Conservation (phyloP, 177 flowering plant genomes). For the Vitis hybrid region DNA sequence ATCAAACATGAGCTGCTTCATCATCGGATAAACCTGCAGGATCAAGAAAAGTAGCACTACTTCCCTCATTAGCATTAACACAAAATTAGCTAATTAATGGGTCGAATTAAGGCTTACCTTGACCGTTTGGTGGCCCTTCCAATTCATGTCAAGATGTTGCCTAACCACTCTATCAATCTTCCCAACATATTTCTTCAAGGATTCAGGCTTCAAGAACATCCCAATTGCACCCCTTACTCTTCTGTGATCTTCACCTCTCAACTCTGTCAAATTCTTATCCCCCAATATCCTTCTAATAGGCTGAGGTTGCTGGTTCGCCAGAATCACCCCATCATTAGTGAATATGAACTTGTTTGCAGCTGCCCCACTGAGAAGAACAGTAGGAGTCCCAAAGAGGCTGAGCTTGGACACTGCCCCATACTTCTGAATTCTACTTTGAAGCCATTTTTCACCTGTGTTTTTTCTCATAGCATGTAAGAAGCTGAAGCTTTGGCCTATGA, state of each 20-base stretch:
- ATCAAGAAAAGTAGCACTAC: conserved; percentile 10
- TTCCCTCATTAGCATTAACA: neutral
- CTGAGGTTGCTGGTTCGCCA: conserved; percentile 35
- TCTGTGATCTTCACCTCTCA: conserved; percentile 48
- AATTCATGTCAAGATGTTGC: conserved; percentile 38
- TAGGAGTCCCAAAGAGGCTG: conserved; percentile 45
- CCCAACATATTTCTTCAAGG: conserved; percentile 39
- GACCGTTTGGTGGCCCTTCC: conserved; percentile 30
- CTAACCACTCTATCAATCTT: conserved; percentile 46
- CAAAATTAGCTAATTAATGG: too few species aligned
- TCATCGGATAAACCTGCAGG: too few species aligned
- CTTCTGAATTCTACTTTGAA: conserved; percentile 32
- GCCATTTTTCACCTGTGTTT: conserved; percentile 51
- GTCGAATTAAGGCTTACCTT: too few species aligned
- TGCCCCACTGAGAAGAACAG: conserved; percentile 47
- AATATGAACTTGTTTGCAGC: conserved; percentile 58
- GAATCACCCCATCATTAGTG: conserved; percentile 26
- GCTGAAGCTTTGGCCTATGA: conserved; percentile 49
- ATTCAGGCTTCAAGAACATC: conserved; percentile 55
- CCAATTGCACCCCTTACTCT: conserved; percentile 47
- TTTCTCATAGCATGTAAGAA: conserved; percentile 38
- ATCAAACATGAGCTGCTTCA: too few species aligned
- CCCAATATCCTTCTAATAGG: conserved; percentile 41
- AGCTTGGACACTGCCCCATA: conserved; percentile 57
- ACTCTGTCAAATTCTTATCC: conserved; percentile 27